A percentile compares a stretch with the other conserved stretches of the same genome.
Conservation (phyloP, 306 rosid species). For the Vicia sativa region DNA sequence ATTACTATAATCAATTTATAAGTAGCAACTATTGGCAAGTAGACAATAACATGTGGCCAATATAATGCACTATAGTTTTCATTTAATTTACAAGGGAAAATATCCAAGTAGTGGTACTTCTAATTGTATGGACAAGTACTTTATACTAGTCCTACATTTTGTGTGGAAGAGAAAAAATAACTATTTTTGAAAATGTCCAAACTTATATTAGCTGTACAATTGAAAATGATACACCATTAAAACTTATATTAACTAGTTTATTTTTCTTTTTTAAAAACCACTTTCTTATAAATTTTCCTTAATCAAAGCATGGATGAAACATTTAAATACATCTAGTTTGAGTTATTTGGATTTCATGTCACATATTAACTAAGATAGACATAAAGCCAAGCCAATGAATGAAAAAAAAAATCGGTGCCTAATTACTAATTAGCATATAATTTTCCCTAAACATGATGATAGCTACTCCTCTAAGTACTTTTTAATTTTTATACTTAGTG, state of each 20-base stretch:
- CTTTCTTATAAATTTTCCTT: background rate
- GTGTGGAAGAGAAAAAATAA: background rate
- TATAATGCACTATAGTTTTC: constrained; percentile 13
- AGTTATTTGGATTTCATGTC: constrained; percentile 28
- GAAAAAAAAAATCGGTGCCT: constrained; percentile 15
- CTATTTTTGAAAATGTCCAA: background rate
- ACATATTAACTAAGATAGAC: constrained; percentile 22
- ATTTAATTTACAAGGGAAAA: constrained; percentile 14
- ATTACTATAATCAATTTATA: constrained; percentile 32
- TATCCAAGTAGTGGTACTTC: constrained; percentile 8
- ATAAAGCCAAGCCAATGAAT: constrained; percentile 36
- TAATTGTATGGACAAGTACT: constrained; percentile 36
- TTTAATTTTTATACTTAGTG: constrained; percentile 31
- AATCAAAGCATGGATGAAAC: constrained; percentile 20
- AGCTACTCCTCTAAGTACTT: constrained; percentile 21
- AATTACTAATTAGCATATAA: constrained; percentile 28
- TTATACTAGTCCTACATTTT: constrained; percentile 16
- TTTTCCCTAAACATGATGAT: constrained; percentile 35
- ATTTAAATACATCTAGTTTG: constrained; percentile 30
- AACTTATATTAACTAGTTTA: no score
- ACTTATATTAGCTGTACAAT: background rate
- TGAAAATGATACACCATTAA: background rate
- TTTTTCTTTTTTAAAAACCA: background rate
- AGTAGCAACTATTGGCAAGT: constrained; percentile 28
- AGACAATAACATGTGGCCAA: constrained; percentile 33